Evolutionary conservation across 1,139 yeast genomes (phyloP).

Genomic region (Groenewaldozyma auringiensis): DNA sequence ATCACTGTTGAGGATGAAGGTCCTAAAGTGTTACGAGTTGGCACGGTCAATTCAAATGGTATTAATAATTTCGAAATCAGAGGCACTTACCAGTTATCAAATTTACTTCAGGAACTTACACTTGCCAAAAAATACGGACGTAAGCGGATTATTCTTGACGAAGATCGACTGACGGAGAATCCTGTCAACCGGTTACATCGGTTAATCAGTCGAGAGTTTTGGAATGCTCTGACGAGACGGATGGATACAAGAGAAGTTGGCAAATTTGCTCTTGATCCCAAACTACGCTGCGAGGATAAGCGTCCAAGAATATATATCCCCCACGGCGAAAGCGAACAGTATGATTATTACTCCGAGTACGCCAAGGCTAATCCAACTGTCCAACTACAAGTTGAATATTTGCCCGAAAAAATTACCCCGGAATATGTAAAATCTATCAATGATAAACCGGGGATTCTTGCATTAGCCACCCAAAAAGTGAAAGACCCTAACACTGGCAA

Average conservation of each 20-base stretch:
- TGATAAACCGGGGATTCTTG: conserved; percentile 76
- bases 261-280: conserved; percentile 69
- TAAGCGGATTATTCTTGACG: conserved; percentile 70
- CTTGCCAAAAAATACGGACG: conserved; percentile 78
- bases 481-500: conserved; percentile 45
- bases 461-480: conserved; percentile 61
- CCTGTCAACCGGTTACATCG: conserved; percentile 76
- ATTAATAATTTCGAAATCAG: conserved; percentile 63
- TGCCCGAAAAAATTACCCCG: conserved; percentile 52
- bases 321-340: conserved; percentile 59
- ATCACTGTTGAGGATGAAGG: conserved; percentile 91
- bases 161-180: conserved; percentile 75
- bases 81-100: conserved; percentile 89
- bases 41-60: conserved; percentile 81
- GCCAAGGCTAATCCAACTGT: conserved; percentile 50
- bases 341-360: conserved; percentile 53
- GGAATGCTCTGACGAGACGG: conserved; percentile 72
- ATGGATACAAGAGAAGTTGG: conserved; percentile 57
- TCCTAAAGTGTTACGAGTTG: conserved; percentile 78
- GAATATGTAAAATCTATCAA: conserved; percentile 71
- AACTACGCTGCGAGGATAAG: conserved; percentile 54
- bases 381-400: conserved; percentile 64
- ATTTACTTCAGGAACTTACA: conserved; percentile 80
- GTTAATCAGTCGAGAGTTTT: conserved; percentile 67
- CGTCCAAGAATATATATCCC: conserved; percentile 77